Evolutionary conservation across 2,329 filamentous ascomycete genomes (phyloP).

Genomic region (Dothistroma septosporum): DNA sequence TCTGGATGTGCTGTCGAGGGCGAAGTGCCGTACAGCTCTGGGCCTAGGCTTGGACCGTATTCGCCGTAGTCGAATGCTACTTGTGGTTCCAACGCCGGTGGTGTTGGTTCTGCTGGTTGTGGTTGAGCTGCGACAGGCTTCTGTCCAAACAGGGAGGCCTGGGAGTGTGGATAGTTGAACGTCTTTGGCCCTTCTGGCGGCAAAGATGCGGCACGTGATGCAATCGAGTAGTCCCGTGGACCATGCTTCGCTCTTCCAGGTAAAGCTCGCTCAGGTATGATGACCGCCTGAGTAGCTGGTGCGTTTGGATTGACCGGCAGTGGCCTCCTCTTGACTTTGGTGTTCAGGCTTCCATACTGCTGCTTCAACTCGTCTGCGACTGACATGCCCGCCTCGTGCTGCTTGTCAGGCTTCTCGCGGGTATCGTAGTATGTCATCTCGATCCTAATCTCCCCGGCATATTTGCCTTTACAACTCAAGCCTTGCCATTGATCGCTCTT

Average conservation of each 20-base stretch:
- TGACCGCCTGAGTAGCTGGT: conserved; percentile 23
- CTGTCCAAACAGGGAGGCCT: conserved; percentile 21
- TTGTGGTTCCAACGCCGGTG: conserved; percentile 6
- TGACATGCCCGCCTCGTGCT: conserved; percentile 45
- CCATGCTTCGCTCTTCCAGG: conserved; percentile 34
- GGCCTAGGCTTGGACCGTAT: conserved; percentile 18
- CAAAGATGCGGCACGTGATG: conserved; percentile 26
- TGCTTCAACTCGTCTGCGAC: conserved; percentile 28
- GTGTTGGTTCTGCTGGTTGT: conserved; percentile 8
- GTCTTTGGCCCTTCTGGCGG: conserved; percentile 23
- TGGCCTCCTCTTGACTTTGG: conserved; percentile 70
- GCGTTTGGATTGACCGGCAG: conserved; percentile 71
- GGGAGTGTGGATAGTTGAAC: conserved; percentile 24
- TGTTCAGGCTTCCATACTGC: conserved; percentile 21
- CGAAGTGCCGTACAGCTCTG: conserved; percentile 28
- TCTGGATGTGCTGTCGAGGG: conserved; percentile 42
- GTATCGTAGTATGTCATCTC: conserved; percentile 96
- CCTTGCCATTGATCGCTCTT: conserved; percentile 91
- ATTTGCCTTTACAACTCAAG: conserved; percentile 84
- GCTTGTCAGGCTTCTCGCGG: conserved; percentile 74
- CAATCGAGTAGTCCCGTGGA: conserved; percentile 28
- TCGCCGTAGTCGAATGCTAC: conserved; percentile 15
- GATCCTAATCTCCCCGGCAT: conserved; percentile 88
- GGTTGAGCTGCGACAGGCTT: conserved; percentile 9
- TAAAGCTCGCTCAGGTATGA: conserved; percentile 23